A percentile compares a stretch with the other conserved stretches of the same genome.
Conservation (phyloP, 2,329 filamentous ascomycete genomes). For the Epicoccum nigrum region DNA sequence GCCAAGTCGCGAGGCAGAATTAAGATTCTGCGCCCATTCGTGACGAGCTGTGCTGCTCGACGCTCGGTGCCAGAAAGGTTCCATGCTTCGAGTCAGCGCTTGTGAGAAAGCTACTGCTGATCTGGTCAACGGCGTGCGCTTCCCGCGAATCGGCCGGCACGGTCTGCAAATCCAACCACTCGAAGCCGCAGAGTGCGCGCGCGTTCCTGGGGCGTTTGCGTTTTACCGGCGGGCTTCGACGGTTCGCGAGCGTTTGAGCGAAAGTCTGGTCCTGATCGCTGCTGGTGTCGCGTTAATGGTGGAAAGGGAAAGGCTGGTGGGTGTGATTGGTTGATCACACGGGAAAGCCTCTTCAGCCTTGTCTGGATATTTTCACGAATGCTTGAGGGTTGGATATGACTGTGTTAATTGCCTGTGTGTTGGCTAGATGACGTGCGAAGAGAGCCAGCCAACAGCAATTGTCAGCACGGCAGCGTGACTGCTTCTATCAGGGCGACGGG, state of each 20-base stretch:
- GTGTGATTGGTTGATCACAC: constrained; percentile 1
- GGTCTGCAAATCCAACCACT: neutral
- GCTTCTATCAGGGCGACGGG: too few species aligned
- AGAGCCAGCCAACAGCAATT: neutral
- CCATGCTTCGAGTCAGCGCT: constrained; percentile 14
- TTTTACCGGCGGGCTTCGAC: constrained; percentile 6
- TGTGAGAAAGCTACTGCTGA: constrained; percentile 3
- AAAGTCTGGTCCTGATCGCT: constrained; percentile 1
- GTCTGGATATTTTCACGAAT: neutral
- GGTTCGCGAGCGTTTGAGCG: constrained; percentile 5
- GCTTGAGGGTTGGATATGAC: neutral
- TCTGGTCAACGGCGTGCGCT: neutral
- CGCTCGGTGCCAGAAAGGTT: constrained; percentile 11
- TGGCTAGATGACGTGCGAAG: constrained; percentile 3
- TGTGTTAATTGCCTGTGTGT: constrained; percentile 1
- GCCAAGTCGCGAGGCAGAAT: constrained; percentile 8
- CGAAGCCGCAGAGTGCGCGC: neutral
- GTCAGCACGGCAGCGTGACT: neutral
- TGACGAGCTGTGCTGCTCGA: neutral
- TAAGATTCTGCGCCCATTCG: constrained; percentile 8
- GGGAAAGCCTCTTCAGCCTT: constrained; percentile 9
- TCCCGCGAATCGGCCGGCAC: neutral
- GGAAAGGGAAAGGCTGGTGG: neutral
- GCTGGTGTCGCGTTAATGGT: neutral
- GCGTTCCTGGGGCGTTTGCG: constrained; percentile 12